phyloP scores from a whole-genome alignment of 139 green algal genomes.

The Chlorella ohadii region DNA sequence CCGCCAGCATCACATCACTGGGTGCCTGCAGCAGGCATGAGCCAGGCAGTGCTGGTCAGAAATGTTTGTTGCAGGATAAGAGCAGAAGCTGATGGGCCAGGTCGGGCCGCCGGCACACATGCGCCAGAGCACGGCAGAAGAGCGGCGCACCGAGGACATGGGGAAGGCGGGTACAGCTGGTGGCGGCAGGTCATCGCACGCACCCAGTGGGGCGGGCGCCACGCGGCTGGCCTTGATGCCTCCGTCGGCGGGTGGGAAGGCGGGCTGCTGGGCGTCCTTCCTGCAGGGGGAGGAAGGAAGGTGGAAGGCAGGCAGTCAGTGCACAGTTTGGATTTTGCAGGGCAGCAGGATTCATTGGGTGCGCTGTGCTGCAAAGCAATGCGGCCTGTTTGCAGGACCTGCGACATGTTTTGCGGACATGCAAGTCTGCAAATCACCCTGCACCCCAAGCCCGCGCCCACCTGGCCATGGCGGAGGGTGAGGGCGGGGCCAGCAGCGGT shows the following conservation, averaged over 20 bases:
- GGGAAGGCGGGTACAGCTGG: background rate
- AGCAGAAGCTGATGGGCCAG: background rate
- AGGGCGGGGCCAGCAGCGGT: background rate
- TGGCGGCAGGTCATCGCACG: background rate
- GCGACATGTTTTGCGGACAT: no score
- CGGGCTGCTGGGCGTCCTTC: background rate
- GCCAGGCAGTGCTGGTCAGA: background rate
- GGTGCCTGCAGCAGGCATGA: background rate
- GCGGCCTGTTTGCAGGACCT: no score
- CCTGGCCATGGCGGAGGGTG: conserved; percentile 20
- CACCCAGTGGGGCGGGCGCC: background rate
- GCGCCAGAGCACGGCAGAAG: background rate
- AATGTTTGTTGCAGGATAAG: no score
- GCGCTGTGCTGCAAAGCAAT: no score
- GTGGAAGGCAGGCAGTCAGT: background rate
- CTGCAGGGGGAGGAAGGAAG: background rate
- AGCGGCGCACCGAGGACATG: background rate
- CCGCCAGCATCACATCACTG: background rate
- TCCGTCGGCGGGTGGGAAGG: background rate
- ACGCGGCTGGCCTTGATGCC: conserved; percentile 15
- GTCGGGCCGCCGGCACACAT: no score
- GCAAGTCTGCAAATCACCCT: no score
- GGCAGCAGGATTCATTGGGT: no score
- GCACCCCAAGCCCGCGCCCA: background rate
- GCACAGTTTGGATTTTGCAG: no score